Evolutionary conservation across 176 grass and related monocot species (phyloP).

Genomic region (Aegilops tauschii): DNA sequence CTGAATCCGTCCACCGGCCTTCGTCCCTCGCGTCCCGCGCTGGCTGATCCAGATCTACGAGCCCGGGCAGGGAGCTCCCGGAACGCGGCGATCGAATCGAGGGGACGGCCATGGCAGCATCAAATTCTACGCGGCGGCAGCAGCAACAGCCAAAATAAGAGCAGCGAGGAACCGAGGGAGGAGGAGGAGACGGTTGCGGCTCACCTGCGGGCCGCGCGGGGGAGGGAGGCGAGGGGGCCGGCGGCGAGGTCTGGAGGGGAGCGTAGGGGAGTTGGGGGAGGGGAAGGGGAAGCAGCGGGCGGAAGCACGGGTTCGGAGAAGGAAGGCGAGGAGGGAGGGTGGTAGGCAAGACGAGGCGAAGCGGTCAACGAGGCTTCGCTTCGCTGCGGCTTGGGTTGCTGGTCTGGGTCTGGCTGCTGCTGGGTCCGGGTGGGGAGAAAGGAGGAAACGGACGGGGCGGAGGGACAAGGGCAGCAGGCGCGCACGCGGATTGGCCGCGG

Average conservation of each 20-base stretch:
- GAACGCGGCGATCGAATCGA: constrained; percentile 1
- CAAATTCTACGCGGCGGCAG: not conserved
- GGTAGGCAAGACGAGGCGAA: not conserved
- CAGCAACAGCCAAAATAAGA: not conserved
- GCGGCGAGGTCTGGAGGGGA: not conserved
- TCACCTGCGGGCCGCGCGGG: constrained; percentile 17
- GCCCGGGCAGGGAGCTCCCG: not conserved
- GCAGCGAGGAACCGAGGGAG: not conserved
- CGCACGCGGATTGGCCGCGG: not conserved
- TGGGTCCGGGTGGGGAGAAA: not conserved
- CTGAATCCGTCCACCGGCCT: not conserved
- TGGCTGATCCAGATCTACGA: constrained; percentile 28
- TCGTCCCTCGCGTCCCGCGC: not conserved
- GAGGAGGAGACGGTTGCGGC: not conserved
- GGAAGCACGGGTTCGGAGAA: constrained; percentile 7
- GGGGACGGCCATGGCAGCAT: not conserved
- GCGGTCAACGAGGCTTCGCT: constrained; percentile 24
- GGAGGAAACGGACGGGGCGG: not conserved
- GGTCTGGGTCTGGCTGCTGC: not conserved
- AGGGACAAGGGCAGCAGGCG: not conserved
- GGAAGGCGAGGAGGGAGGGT: not conserved
- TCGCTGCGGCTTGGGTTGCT: not conserved
- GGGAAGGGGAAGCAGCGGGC: not conserved
- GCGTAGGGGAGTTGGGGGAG: not conserved
- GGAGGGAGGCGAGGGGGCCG: not conserved